A percentile compares a stretch with the other conserved stretches of the same genome.
These are phyloP conservation scores for Termitomyces titanicus DNA, from an alignment of 768 basidiomycete species.

Conservation along the genomic window DNA sequence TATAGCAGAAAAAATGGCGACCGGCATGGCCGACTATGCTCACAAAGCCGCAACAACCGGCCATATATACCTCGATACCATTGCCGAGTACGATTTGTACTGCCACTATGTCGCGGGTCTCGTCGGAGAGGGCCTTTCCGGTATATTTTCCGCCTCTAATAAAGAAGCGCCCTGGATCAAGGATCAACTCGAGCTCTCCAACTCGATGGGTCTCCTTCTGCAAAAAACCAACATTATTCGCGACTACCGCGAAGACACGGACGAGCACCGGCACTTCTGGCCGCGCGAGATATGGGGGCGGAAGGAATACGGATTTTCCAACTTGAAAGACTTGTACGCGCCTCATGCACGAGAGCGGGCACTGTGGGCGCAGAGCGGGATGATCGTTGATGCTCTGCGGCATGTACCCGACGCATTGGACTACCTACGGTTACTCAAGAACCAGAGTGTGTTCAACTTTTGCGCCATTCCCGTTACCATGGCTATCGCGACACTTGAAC, in stretches of 20 bases:
- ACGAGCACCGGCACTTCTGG: conserved; percentile 89
- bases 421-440: conserved; percentile 81
- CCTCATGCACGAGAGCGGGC: conserved; percentile 61
- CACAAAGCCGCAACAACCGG: conserved; percentile 75
- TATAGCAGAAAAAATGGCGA: conserved; percentile 83
- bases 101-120: conserved; percentile 98
- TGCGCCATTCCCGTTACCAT: conserved; percentile 92
- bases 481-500: conserved; percentile 90
- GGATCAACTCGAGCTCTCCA: conserved; percentile 81
- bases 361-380: conserved; percentile 78
- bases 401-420: conserved; percentile 87
- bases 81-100: conserved; percentile 92
- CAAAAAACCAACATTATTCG: conserved; percentile 99
- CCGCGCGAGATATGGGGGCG: conserved; percentile 87
- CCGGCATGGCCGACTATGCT: conserved; percentile 94
- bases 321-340: conserved; percentile 65
- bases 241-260: conserved; percentile 89
- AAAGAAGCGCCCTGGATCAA: conserved; percentile 77
- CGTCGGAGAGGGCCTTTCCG: conserved; percentile 92
- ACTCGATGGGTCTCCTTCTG: conserved; percentile 92
- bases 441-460: conserved; percentile 94
- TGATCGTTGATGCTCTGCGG: conserved; percentile 84
- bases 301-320: conserved; percentile 58
- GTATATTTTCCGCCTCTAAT: conserved; percentile 80
- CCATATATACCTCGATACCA: conserved; percentile 64